phyloP scores from a whole-genome alignment of 345 rosid species.

The Brassica incana region DNA sequence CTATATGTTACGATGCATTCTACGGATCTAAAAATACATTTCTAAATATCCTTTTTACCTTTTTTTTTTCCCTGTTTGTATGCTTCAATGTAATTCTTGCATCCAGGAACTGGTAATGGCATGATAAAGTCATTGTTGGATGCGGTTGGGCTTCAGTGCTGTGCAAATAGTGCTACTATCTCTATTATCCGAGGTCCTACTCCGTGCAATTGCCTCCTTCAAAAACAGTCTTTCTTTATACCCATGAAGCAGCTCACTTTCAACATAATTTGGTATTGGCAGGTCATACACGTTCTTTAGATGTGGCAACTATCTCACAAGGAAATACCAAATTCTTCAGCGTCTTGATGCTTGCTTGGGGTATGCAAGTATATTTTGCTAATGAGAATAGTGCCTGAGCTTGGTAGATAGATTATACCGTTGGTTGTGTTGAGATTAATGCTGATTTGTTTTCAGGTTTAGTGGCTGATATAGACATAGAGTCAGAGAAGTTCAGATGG shows the following conservation, averaged over 20 bases:
- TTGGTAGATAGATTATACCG: background rate
- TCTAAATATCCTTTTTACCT: no score
- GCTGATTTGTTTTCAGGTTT: conserved; percentile 56
- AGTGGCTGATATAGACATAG: conserved; percentile 93
- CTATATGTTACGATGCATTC: no score
- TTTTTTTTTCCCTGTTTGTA: background rate
- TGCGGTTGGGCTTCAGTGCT: conserved; percentile 72
- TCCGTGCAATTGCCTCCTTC: background rate
- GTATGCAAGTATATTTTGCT: conserved; percentile 37
- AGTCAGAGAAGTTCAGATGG: conserved; percentile 92
- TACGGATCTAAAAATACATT: no score
- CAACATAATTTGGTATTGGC: conserved; percentile 29
- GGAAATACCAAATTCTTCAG: conserved; percentile 69
- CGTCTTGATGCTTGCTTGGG: conserved; percentile 97
- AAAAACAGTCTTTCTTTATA: background rate
- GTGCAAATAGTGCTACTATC: conserved; percentile 58
- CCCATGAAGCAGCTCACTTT: background rate
- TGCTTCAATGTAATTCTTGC: background rate
- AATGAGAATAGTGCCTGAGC: background rate
- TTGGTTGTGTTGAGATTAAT: background rate
- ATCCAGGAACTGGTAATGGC: conserved; percentile 89
- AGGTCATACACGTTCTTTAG: conserved; percentile 80
- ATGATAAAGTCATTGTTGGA: conserved; percentile 86
- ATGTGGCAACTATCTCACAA: conserved; percentile 82
- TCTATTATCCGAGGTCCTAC: conserved; percentile 66